Evolutionary conservation across 805 yeast genomes (phyloP), one percentile per base, ranked within the genome.

Genomic region (Candida orba): DNA sequence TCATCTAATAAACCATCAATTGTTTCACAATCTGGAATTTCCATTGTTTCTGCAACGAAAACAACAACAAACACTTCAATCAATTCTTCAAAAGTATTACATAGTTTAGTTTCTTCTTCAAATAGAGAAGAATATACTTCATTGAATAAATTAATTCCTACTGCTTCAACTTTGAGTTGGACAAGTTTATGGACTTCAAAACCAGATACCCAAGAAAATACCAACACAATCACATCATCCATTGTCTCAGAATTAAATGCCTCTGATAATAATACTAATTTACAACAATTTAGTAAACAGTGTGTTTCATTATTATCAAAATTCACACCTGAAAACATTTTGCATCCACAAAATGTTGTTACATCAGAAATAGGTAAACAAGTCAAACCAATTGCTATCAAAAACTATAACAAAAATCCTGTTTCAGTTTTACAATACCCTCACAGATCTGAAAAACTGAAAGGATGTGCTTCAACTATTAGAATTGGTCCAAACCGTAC

Each of bases 401-500:
- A 36, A 25, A 15, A 13, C 15, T 23, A 25, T 18, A 9, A 30
- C 8, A 20, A 27, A 3, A 20, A 33, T 4, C 4, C 23, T 13
- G 34, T 37, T 8, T 33, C 45, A 7, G n/a, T 27, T 22, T 18
- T 42, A 22, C 13, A 39, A 23, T 32, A 44, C 22, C 44, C 47
- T 7, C 44, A 44, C 27, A 37, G 42, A 14, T 34, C 34, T 5
- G 48, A 43, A 14, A 45, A 38, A 5, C 36, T 51, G 7, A 56
- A 48, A 37, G 62, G 60, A 6, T 47, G 52, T 8, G 53, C 47
- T 29, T 56, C 62, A 27, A 55, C 57, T 0, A 39, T 57, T 24
- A 57, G 59, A 0, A 55, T 57, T 31, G 62, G 61, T 3, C 55
- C 60, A 13, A 50, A 56, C 39, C 49, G 58, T 6, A 51, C 56